Percentiles rank a stretch among this genome's conserved stretches.
Evolutionary conservation across 2,329 filamentous ascomycete species (phyloP).

Genomic region (Exophiala phaeomuriformis): DNA sequence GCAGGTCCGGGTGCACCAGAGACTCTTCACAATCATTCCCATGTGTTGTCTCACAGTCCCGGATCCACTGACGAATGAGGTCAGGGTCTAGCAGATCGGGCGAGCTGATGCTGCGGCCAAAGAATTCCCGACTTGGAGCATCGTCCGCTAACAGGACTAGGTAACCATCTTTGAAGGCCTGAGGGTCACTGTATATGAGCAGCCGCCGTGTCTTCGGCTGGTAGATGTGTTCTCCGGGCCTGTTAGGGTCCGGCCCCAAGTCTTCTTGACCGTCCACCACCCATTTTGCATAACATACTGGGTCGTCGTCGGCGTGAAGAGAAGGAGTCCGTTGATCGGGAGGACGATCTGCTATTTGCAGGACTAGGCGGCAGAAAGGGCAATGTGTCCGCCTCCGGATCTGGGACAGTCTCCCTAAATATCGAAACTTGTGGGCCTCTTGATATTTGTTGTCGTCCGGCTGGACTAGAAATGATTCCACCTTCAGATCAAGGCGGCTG

Average conservation of each 20-base stretch:
- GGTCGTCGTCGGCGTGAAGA: conserved; percentile 21
- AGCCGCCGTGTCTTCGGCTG: conserved; percentile 22
- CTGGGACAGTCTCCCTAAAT: conserved; percentile 22
- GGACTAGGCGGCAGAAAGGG: conserved; percentile 26
- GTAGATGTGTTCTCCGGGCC: conserved; percentile 17
- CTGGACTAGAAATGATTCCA: conserved; percentile 24
- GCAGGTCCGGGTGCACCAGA: conserved; percentile 23
- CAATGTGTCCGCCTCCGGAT: conserved; percentile 23
- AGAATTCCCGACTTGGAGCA: conserved; percentile 24
- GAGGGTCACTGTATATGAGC: conserved; percentile 27
- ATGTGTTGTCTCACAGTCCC: conserved; percentile 23
- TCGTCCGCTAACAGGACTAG: conserved; percentile 27
- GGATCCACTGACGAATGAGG: conserved; percentile 22
- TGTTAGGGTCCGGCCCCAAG: conserved; percentile 14
- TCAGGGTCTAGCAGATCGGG: conserved; percentile 24
- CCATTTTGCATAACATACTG: conserved; percentile 25
- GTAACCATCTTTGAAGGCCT: conserved; percentile 28
- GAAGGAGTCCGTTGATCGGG: conserved; percentile 25
- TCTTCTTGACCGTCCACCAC: conserved; percentile 27
- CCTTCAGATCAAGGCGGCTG: conserved; percentile 19
- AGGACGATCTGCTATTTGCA: conserved; percentile 25
- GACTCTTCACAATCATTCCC: conserved; percentile 26
- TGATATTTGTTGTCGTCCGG: conserved; percentile 17
- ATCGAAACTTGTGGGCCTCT: conserved; percentile 20
- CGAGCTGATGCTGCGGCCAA: conserved; percentile 23